These are phyloP conservation scores for Sequoia sempervirens DNA, from an alignment of 75 land plant species.

Conservation along the genomic window DNA sequence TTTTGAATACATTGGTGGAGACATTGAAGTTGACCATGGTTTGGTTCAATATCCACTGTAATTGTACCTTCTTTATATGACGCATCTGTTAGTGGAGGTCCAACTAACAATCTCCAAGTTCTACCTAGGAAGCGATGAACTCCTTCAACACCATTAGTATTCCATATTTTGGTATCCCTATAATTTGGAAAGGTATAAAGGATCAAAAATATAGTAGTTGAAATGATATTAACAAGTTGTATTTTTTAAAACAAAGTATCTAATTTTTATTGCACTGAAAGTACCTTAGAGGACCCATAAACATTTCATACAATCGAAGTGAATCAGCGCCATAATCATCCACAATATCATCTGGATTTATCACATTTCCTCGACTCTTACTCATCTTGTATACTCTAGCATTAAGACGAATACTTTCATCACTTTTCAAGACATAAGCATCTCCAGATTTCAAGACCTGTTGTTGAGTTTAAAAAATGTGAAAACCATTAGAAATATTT, in stretches of 20 bases:
- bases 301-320: slow-evolving; percentile 95
- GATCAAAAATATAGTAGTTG: not conserved
- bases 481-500: not conserved
- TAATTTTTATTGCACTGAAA: not conserved
- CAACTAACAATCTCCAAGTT: slow-evolving; percentile 83
- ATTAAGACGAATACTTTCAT: slow-evolving; percentile 53
- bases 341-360: slow-evolving; percentile 95
- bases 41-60: slow-evolving; percentile 56
- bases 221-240: not conserved
- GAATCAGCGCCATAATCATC: slow-evolving; percentile 94
- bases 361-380: slow-evolving; percentile 94
- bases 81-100: slow-evolving; percentile 65
- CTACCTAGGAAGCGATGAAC: slow-evolving; percentile 88
- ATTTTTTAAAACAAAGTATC: not conserved
- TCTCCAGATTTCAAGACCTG: slow-evolving; percentile 88
- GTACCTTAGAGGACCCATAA: slow-evolving; percentile 96
- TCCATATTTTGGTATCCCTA: slow-evolving; percentile 92
- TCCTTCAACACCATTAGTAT: slow-evolving; percentile 91
- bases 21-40: slow-evolving; percentile 59
- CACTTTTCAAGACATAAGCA: slow-evolving; percentile 61
- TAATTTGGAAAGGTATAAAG: not conserved
- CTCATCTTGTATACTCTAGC: slow-evolving; percentile 93
- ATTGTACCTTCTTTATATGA: slow-evolving; percentile 50
- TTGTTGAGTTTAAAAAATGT: not conserved
- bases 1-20: slow-evolving; percentile 87